phyloP scores from a whole-genome alignment of 129 eudicot species.

The Scalesia atractyloides region DNA sequence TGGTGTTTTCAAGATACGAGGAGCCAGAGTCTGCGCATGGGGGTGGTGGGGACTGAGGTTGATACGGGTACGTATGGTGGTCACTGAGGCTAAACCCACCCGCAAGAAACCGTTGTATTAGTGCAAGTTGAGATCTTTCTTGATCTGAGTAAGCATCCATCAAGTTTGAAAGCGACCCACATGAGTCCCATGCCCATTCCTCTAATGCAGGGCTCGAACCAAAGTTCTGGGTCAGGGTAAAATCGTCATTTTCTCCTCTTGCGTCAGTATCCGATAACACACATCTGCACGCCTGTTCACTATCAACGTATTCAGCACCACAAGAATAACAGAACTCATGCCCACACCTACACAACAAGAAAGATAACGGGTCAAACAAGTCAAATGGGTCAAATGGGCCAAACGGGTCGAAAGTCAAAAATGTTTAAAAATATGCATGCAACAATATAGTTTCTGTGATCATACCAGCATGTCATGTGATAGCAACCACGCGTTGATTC shows the following conservation, averaged over 20 bases:
- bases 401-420: neutral
- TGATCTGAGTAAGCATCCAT: conserved; percentile 94
- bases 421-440: neutral
- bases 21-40: conserved; percentile 52
- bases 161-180: conserved; percentile 61
- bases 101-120: conserved; percentile 85
- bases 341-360: conserved; percentile 60
- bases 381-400: no score
- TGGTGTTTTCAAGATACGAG: conserved; percentile 68
- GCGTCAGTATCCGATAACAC: conserved; percentile 49
- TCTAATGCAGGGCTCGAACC: conserved; percentile 35
- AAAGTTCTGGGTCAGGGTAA: conserved; percentile 55
- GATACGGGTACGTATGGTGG: conserved; percentile 43
- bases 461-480: conserved; percentile 89
- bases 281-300: conserved; percentile 73
- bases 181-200: conserved; percentile 91
- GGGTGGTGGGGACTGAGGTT: conserved; percentile 64
- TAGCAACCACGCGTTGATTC: conserved; percentile 70
- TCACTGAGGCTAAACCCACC: conserved; percentile 78
- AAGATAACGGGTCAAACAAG: neutral
- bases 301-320: conserved; percentile 61
- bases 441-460: neutral
- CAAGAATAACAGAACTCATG: conserved; percentile 95
- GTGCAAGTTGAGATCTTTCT: conserved; percentile 91
- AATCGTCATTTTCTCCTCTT: conserved; percentile 31